Base-by-base conservation (phyloP, 805 yeast genomes). In the Metschnikowia rubicola region DNA sequence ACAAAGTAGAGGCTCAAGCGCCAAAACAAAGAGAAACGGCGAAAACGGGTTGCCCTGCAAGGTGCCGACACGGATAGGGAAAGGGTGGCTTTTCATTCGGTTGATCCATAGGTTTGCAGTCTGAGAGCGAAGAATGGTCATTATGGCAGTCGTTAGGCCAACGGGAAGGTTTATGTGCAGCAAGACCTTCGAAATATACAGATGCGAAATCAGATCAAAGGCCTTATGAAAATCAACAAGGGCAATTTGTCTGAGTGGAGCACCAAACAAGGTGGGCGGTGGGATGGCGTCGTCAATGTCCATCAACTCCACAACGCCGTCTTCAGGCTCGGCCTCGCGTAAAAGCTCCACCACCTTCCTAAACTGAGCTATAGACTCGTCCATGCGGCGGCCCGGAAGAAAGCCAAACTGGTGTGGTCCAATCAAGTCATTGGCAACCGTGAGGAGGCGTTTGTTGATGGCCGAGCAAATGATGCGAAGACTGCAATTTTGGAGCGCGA, bases 391-490 rank as follows among this genome's bases (percentile, higher is more conserved):
- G 10, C 28, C 33, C 6, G 31, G 32, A n/a, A 41, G 39, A 34
- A 34, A 41, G 10, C 39, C 44, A 13, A 19, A 26, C 13, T 41
- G 44, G 15, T 41, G 26, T 11, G 31, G n/a, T 7, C 43, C 43
- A 17, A 40, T 40, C 17, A 40, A 19, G 12, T 10, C 29, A 12
- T 40, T 31, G 9, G 28, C 37, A 12, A 15, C 37, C 6, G 31
- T 9, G 13, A 40, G 11, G 10, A 40, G 30, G 9, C 43, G 43
- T 9, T 32, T 30, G 11, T 40, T 40, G 32, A 41, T 41, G 6
- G 38, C 44, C 26, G 9, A n/a, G 29, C 39, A 41, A 6, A 41
- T 41, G 44, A 41, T 33, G 6, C 44, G 31, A 10, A 41, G 31
- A 8, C 44, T 41, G 34, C 34, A 13, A 39, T 41, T 41, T 8